Evolutionary conservation across 2,329 filamentous ascomycete genomes (phyloP), one percentile per base, ranked within the genome.

Genomic region (Exophiala sideris): DNA sequence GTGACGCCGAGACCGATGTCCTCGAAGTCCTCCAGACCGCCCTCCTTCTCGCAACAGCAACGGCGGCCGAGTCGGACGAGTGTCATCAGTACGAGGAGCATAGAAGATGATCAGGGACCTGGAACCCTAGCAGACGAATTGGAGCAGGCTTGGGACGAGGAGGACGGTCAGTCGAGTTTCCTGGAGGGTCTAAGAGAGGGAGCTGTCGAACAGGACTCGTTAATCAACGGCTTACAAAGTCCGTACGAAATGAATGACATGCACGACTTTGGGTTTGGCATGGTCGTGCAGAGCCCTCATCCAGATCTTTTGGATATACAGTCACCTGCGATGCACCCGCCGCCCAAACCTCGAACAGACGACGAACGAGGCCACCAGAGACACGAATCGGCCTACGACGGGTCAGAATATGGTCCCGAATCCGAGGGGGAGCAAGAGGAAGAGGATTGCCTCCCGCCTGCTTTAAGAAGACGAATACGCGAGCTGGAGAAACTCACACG

Each of bases 91-190:
- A 50, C 58, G 20, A 48, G 49, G 18, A 61, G 59, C 39, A 40
- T 57, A 24, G 57, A 56, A 40, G 67, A 64, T 12, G 71, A 66
- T 49, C 72, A 73, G 40, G 82, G 80, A 8, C 67, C 84, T 48
- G 83, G 82, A 20, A 85, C 80, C 59, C 67, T 86, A 47, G 83
- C 83, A 24, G 83, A 86, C 64, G 83, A 86, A 65, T 69, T 86
- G 20, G 83, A 79, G 21, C 79, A 82, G 61, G 78, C 78, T n/a
- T 81, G 78, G 73, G 79, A 76, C 58, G 74, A 79, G 24, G 77
- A 78, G 44, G 73, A 70, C 12, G 73, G 72, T 20, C 76, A 77
- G 48, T 72, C 69, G 9, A 60, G 47, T 44, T 62, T 63, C 29
- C 59, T 62, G 24, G 59, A 60, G 14, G 71, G 65, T 32, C 66